Evolutionary conservation across 164 flowering plant genomes (phyloP), one percentile per base, ranked within the genome.

Genomic region (Saururus chinensis): DNA sequence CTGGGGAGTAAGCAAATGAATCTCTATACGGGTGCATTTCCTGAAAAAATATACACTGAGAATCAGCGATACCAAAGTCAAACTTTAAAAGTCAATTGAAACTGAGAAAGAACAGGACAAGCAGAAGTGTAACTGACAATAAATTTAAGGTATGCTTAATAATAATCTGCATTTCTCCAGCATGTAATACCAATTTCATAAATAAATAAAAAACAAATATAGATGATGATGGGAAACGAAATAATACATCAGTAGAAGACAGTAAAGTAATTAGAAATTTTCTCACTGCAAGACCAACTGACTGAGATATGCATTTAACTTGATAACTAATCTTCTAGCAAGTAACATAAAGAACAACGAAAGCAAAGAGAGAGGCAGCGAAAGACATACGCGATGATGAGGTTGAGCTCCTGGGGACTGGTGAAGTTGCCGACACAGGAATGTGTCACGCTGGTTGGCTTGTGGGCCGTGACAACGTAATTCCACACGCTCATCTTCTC

Each of bases 371-470:
- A 57, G 53, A 63, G 60, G 60, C 35, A 20, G 49, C 25, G 60
- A 0, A 19, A 17, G 52, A n/a, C 69, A 37, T 79, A 93, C 98
- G 97, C 98, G 23, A 90, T 70, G 60, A 93, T 89, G 74, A 93
- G 97, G 65, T 93, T 93, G 79, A 90, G 91, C 60, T 93, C 97
- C 22, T 86, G 95, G 41, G 97, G 90, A 58, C 84, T 67, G 65
- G 97, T 93, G 89, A 93, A 93, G 73, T 92, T 89, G 71, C 98
- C 98, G 53, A 89, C 96, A 69, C 97, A 92, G 0, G 98, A 92
- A 75, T 92, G 93, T 0, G 92, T 89, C 12, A 86, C 98, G 52
- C 78, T 86, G 51, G 96, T 92, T 6, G 98, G 98, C 80, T 92
- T 89, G 80, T 92, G 98, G 56, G 98, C 96, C 66, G 97, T 89